These are phyloP conservation scores for Saccharomycopsis hybrid DNA, from an alignment of 1,139 yeast genomes.

Conservation along the genomic window DNA sequence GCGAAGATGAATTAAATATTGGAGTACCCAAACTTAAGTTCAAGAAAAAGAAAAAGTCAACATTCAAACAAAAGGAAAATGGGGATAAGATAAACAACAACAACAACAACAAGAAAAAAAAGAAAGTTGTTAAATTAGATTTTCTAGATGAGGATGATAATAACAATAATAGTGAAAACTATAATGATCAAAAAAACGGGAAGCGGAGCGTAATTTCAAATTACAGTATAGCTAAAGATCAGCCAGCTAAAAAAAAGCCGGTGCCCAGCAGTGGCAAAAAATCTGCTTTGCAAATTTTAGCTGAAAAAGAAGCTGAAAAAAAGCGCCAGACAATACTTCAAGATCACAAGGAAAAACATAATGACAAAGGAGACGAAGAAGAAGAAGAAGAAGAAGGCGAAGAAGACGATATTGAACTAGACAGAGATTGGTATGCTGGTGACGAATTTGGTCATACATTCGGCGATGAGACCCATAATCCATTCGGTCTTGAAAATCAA, in stretches of 20 bases:
- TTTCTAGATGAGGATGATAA: conserved; percentile 9
- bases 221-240: background rate
- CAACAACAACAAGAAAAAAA: conserved; percentile 1
- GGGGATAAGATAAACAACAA: background rate
- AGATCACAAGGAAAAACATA: background rate
- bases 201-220: background rate
- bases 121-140: conserved; percentile 23
- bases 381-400: background rate
- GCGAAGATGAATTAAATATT: conserved; percentile 21
- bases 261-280: background rate
- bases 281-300: conserved; percentile 5
- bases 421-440: conserved; percentile 20
- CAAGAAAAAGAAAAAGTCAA: conserved; percentile 6
- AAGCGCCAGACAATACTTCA: background rate
- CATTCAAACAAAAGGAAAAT: background rate
- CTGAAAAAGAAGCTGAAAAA: conserved; percentile 8
- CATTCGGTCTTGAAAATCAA: conserved; percentile 17
- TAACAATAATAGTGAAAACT: background rate
- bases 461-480: conserved; percentile 20
- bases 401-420: conserved; percentile 13
- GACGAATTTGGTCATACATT: conserved; percentile 18
- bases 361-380: background rate
- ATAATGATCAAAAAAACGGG: background rate
- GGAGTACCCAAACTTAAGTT: conserved; percentile 41
- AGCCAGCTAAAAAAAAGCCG: too few species aligned